A percentile compares a stretch with the other conserved stretches of the same genome.
Conservation (phyloP, 1,284 basidiomycete species). For the Mycena citricolor region DNA sequence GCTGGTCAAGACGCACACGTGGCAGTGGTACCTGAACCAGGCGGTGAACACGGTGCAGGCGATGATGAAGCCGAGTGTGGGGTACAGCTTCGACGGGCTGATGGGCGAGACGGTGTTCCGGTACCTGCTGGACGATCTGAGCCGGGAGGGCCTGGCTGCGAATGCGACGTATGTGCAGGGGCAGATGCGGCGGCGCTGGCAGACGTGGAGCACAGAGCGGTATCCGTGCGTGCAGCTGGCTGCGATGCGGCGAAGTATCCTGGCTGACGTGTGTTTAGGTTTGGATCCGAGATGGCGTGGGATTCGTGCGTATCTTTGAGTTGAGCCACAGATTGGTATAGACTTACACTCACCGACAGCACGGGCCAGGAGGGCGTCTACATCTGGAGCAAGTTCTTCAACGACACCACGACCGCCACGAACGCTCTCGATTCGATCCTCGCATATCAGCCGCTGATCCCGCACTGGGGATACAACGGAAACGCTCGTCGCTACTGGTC, state of each 20-base stretch:
- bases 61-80: constrained; percentile 48
- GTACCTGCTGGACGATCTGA: constrained; percentile 50
- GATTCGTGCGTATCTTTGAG: constrained; percentile 37
- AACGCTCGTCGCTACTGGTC: constrained; percentile 60
- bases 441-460: constrained; percentile 55
- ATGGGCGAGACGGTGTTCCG: constrained; percentile 61
- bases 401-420: constrained; percentile 48
- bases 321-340: neutral
- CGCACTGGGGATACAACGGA: constrained; percentile 64
- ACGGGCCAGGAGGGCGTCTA: constrained; percentile 62
- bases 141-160: constrained; percentile 49
- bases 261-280: constrained; percentile 33
- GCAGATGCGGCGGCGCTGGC: constrained; percentile 47
- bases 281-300: constrained; percentile 63
- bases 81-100: constrained; percentile 47
- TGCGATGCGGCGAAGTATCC: neutral
- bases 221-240: constrained; percentile 47
- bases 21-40: constrained; percentile 60
- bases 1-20: constrained; percentile 45
- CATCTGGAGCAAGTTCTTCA: constrained; percentile 56
- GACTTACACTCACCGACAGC: neutral
- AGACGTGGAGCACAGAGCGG: constrained; percentile 45
- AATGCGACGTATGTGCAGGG: constrained; percentile 50
- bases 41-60: constrained; percentile 50
- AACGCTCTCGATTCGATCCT: constrained; percentile 59